A percentile compares a stretch with the other conserved stretches of the same genome.
phyloP scores from a whole-genome alignment of 139 green algal species.

The Eudorina sp. region DNA sequence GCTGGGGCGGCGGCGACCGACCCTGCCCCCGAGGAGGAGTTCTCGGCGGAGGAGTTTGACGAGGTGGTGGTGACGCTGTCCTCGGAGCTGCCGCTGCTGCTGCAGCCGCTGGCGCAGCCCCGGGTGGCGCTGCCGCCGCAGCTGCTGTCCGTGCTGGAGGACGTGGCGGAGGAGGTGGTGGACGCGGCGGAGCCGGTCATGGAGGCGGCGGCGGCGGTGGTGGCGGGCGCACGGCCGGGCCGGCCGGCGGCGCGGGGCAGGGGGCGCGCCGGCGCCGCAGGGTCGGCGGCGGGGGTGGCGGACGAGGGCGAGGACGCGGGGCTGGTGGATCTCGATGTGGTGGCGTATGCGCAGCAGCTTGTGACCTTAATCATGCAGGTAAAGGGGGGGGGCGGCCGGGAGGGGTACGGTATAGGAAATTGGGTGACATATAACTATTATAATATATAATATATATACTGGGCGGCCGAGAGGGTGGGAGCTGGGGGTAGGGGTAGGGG shows the following conservation, averaged over 20 bases:
- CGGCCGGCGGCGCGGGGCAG: not conserved
- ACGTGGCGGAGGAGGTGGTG: constrained; percentile 1
- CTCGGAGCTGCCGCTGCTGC: not conserved
- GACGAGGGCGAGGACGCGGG: not conserved
- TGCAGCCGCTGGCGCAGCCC: constrained; percentile 9
- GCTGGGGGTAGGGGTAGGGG: not conserved
- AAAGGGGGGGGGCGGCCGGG: not conserved
- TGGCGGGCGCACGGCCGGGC: not conserved
- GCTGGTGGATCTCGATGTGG: not conserved
- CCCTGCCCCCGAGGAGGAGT: not conserved
- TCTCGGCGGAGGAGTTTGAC: not conserved
- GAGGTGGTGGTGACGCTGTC: not conserved
- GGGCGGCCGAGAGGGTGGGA: not conserved
- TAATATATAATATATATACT: not conserved
- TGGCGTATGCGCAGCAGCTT: constrained; percentile 15
- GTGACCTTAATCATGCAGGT: constrained; percentile 17
- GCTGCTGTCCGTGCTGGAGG: constrained; percentile 7
- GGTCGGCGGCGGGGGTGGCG: not conserved
- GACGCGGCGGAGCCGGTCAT: not conserved
- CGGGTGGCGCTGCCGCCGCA: constrained; percentile 14
- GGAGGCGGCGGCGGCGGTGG: not conserved
- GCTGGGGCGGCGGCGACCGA: not conserved
- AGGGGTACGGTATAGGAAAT: not conserved
- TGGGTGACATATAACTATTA: no score
- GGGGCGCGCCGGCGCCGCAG: not conserved